These are phyloP conservation scores for Maudiozyma turicensis DNA, from an alignment of 805 yeast genomes.

Conservation along the genomic window DNA sequence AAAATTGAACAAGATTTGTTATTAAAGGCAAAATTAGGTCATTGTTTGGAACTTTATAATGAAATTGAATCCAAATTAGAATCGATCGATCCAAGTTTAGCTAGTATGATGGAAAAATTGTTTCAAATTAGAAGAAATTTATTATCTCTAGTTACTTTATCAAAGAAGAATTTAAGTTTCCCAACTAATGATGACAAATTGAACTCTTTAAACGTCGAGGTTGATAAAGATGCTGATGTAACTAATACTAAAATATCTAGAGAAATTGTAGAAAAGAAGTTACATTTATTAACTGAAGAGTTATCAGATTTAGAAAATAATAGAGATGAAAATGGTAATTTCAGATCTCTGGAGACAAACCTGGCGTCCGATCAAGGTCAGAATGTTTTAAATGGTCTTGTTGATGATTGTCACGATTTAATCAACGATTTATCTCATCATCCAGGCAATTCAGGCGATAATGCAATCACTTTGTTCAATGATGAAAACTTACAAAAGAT, in stretches of 20 bases:
- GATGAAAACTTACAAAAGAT: slow-evolving; percentile 47
- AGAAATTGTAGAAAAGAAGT: slow-evolving; percentile 23
- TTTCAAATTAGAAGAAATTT: slow-evolving; percentile 55
- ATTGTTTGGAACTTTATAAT: slow-evolving; percentile 49
- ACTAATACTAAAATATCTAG: slow-evolving; percentile 9
- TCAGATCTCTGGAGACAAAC: slow-evolving; percentile 32
- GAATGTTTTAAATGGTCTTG: slow-evolving; percentile 54
- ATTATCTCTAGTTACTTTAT: slow-evolving; percentile 38
- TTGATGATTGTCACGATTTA: slow-evolving; percentile 76
- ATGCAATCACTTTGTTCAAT: slow-evolving; percentile 23
- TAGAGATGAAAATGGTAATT: slow-evolving; percentile 50
- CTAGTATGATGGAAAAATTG: slow-evolving; percentile 46
- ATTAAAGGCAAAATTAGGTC: slow-evolving; percentile 54
- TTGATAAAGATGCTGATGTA: background rate
- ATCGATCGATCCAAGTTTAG: slow-evolving; percentile 42
- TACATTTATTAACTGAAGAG: slow-evolving; percentile 29
- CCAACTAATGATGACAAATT: slow-evolving; percentile 5
- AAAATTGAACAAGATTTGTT: slow-evolving; percentile 50
- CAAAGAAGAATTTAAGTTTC: slow-evolving; percentile 15
- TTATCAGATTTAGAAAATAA: slow-evolving; percentile 36
- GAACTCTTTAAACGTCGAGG: slow-evolving; percentile 4
- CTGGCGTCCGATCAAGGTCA: slow-evolving; percentile 32
- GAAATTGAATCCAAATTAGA: slow-evolving; percentile 48
- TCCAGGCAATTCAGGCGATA: slow-evolving; percentile 13
- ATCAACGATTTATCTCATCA: slow-evolving; percentile 53